A percentile compares a stretch with the other conserved stretches of the same genome.
These are phyloP conservation scores for Begonia peltatifolia DNA, from an alignment of 306 rosid species.

Conservation along the genomic window DNA sequence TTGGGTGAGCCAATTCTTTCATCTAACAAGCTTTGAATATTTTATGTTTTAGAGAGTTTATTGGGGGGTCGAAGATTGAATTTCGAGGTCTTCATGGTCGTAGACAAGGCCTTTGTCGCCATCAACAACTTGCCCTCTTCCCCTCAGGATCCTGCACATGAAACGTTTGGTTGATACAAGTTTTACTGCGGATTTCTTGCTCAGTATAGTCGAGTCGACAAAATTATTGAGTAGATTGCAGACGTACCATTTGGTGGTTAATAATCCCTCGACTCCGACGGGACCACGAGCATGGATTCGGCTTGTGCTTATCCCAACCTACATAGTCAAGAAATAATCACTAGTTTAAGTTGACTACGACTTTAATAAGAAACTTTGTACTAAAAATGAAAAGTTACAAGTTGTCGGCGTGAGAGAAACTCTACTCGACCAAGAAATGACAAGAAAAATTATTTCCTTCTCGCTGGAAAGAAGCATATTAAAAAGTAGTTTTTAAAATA, in stretches of 20 bases:
- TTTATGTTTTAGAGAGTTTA: too few species aligned
- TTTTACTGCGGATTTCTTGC: neutral
- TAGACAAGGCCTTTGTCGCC: constrained; percentile 64
- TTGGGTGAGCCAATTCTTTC: too few species aligned
- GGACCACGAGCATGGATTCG: constrained; percentile 98
- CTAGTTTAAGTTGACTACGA: constrained; percentile 2
- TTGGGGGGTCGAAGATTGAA: constrained; percentile 18
- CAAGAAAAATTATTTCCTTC: too few species aligned
- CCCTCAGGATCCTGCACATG: constrained; percentile 73
- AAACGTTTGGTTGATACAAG: neutral
- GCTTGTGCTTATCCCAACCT: constrained; percentile 98
- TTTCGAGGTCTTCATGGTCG: constrained; percentile 55
- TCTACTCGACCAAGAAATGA: too few species aligned
- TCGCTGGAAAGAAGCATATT: too few species aligned
- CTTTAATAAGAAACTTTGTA: neutral
- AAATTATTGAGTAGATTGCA: neutral
- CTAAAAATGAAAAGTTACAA: too few species aligned
- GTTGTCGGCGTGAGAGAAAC: too few species aligned
- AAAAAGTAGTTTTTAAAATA: too few species aligned
- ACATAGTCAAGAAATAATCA: constrained; percentile 8
- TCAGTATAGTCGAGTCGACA: neutral
- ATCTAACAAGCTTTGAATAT: too few species aligned
- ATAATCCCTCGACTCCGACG: constrained; percentile 92
- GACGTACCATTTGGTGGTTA: constrained; percentile 85
- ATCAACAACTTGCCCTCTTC: constrained; percentile 73